phyloP scores from a whole-genome alignment of 169 alveolate species.

The Babesia sp. region DNA sequence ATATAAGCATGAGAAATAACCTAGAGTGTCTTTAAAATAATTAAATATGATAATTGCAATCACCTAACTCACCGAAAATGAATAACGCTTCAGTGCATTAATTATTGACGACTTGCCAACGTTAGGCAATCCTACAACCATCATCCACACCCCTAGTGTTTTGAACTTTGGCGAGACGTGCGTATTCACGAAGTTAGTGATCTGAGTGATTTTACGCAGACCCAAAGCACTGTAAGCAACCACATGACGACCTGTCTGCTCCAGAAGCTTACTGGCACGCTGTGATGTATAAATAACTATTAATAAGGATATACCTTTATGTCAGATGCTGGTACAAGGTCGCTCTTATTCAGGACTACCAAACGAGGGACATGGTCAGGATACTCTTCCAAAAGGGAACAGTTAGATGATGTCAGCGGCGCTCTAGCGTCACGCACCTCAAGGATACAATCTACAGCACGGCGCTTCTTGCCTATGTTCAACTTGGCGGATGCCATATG shows the following conservation, averaged over 20 bases:
- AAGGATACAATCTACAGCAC: constrained; percentile 62
- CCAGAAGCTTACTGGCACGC: constrained; percentile 57
- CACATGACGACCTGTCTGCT: constrained; percentile 46
- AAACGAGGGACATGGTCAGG: constrained; percentile 38
- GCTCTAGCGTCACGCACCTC: constrained; percentile 68
- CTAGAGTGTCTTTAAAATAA: background rate
- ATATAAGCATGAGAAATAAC: too few relatives aligned
- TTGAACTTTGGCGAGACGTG: constrained; percentile 38
- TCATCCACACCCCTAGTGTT: constrained; percentile 58
- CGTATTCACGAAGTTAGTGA: constrained; percentile 27
- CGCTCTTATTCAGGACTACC: constrained; percentile 63
- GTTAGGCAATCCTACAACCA: constrained; percentile 67
- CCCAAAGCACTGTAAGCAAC: constrained; percentile 40
- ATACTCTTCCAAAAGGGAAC: constrained; percentile 39
- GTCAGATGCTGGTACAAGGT: constrained; percentile 38
- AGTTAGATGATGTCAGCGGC: constrained; percentile 66
- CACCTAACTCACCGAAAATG: constrained; percentile 40
- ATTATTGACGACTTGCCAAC: constrained; percentile 67
- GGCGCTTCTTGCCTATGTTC: constrained; percentile 39
- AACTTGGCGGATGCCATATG: constrained; percentile 66
- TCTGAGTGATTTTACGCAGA: constrained; percentile 37
- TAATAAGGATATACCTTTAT: constrained; percentile 18
- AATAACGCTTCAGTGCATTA: constrained; percentile 55
- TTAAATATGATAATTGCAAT: background rate
- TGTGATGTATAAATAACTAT: background rate